Conservation (phyloP, 176 grass and related monocot species). For the Oryza coarctata region DNA sequence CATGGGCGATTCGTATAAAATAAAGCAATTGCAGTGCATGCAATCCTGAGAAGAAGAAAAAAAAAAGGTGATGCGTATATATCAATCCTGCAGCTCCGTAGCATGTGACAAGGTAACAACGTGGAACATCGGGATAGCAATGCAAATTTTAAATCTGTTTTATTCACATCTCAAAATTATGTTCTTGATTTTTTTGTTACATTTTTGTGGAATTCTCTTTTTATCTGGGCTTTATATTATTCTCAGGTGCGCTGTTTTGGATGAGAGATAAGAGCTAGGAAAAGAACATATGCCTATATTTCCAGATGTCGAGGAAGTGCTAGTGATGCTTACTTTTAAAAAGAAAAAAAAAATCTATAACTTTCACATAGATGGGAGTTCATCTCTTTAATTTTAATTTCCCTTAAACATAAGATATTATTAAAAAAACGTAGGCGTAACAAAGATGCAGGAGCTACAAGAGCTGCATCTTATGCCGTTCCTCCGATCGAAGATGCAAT, state of each 20-base stretch:
- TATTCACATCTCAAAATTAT: background rate
- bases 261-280: background rate
- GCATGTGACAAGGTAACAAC: background rate
- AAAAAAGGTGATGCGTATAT: no score
- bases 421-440: background rate
- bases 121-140: background rate
- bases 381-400: background rate
- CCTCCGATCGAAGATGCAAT: no score
- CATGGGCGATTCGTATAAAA: constrained; percentile 2
- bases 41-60: no score
- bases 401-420: background rate
- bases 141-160: background rate
- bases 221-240: background rate
- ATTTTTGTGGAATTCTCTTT: background rate
- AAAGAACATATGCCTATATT: background rate
- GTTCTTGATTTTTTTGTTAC: background rate
- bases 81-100: background rate
- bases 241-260: background rate
- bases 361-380: background rate
- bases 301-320: background rate
- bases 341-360: background rate
- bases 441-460: no score
- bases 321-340: background rate
- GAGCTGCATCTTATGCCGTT: no score
- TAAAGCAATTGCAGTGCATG: background rate